Evolutionary conservation across 352 stramenopile genomes (phyloP).

Genomic region (Globisporangium abappressorium): DNA sequence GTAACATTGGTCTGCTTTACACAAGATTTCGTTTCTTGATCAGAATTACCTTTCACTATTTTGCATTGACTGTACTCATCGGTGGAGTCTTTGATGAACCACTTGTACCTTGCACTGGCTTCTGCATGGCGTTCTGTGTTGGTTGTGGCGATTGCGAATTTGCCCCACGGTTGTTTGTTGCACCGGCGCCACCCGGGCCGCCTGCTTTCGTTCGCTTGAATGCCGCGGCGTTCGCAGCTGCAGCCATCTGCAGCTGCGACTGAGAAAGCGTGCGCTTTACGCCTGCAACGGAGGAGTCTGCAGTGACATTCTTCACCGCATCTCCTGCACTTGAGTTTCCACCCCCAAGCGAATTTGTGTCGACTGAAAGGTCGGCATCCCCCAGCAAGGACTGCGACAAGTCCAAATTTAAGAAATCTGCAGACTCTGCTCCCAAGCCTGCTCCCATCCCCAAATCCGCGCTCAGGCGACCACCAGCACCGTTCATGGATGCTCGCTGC

Average conservation of each 20-base stretch:
- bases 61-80: slow-evolving; percentile 88
- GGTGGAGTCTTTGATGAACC: slow-evolving; percentile 81
- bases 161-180: slow-evolving; percentile 23
- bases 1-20: slow-evolving; percentile 14
- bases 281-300: slow-evolving; percentile 26
- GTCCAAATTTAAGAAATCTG: slow-evolving; percentile 82
- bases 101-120: slow-evolving; percentile 60
- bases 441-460: slow-evolving; percentile 50
- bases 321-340: slow-evolving; percentile 21
- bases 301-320: slow-evolving; percentile 30
- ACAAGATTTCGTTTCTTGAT: slow-evolving; percentile 19
- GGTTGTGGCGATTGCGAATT: slow-evolving; percentile 51
- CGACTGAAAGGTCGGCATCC: slow-evolving; percentile 52
- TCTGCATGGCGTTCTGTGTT: slow-evolving; percentile 59
- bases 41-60: slow-evolving; percentile 46
- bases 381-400: slow-evolving; percentile 67
- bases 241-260: slow-evolving; percentile 80
- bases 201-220: slow-evolving; percentile 83
- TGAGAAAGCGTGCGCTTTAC: slow-evolving; percentile 75
- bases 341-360: slow-evolving; percentile 36
- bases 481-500: slow-evolving; percentile 35
- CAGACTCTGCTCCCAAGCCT: slow-evolving; percentile 46
- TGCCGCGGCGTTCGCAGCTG: slow-evolving; percentile 68
- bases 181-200: slow-evolving; percentile 23
- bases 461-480: slow-evolving; percentile 38